Base-by-base conservation (phyloP, 768 basidiomycete genomes). In the Psilocybe cubensis region DNA sequence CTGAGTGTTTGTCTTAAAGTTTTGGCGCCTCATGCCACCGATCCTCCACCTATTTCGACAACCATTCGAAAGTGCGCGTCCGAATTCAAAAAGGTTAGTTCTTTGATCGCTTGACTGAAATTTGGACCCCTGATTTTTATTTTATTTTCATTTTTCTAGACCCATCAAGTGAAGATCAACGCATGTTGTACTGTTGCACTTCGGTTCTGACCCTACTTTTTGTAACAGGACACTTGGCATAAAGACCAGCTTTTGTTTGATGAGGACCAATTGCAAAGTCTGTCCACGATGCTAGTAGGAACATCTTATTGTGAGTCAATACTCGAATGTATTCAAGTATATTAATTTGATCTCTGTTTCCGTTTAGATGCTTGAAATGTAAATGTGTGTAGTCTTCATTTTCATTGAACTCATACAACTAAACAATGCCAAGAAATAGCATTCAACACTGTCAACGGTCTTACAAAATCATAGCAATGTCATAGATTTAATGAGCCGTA, bases 31-130 rank as follows among this genome's bases (percentile, higher is more conserved):
- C 91, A 92, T 71, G 87, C 89, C 23, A 87, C 90, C 23, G 91
- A 95, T 72, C 94, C 94, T 23, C 87, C 89, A 42, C 94, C 94
- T 28, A 93, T 96, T 68, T 92, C 92, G 21, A 92, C 91, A 8
- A 93, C 93, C 7, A 94, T 96, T 67, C 83, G 92, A 47, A 87
- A 88, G 63, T 91, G 86, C 72, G 90, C 90, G 57, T 89, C 89
- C 43, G 91, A 92, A 66, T 92, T 91, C 71, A 92, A 91, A 73
- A 91, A 90, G 84, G 88, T 86, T 65, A 46, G 79, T 40, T 35
- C 43, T 27, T n/a, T 11, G n/a, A 54, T 57, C 52, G 53, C 59
- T 50, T 52, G 18, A 31, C 57, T 23, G 53, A 44, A n/a, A 42
- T 28, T n/a, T 9, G 11, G 59, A 38, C 44, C 58, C 57, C 64